Evolutionary conservation across 1,284 basidiomycete genomes (phyloP).

Genomic region (Mycosarcoma mackinlayi): DNA sequence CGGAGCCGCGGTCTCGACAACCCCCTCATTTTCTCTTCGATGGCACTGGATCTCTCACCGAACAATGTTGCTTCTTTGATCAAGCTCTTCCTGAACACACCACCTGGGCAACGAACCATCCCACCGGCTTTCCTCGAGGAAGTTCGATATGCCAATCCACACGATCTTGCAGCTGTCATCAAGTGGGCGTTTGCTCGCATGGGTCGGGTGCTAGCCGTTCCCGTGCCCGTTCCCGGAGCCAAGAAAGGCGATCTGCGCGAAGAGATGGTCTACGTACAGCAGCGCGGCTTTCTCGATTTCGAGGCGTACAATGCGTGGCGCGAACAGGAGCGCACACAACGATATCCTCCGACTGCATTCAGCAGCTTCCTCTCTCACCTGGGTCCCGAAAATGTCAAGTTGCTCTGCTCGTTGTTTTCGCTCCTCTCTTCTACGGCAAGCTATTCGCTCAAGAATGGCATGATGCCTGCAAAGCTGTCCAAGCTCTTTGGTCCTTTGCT

Average conservation of each 20-base stretch:
- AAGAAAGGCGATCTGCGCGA: conserved; percentile 51
- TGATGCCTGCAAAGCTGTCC: conserved; percentile 62
- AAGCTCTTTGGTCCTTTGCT: conserved; percentile 62
- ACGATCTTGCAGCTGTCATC: conserved; percentile 65
- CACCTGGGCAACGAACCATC: conserved; percentile 10
- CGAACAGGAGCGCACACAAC: conserved; percentile 51
- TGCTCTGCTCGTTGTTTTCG: conserved; percentile 60
- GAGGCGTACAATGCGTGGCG: conserved; percentile 63
- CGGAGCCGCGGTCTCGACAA: conserved; percentile 61
- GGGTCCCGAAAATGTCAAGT: conserved; percentile 32
- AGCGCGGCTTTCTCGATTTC: conserved; percentile 64
- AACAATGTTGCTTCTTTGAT: conserved; percentile 54
- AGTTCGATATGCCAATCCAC: conserved; percentile 60
- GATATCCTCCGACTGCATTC: conserved; percentile 49
- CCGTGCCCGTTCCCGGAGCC: conserved; percentile 20
- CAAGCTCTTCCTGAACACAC: conserved; percentile 27
- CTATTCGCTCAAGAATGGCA: conserved; percentile 66
- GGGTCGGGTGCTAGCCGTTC: conserved; percentile 62
- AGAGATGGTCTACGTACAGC: conserved; percentile 63
- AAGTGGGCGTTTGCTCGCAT: conserved; percentile 67
- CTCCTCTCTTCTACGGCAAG: conserved; percentile 63
- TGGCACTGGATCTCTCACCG: conserved; percentile 64
- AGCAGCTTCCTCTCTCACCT: conserved; percentile 42
- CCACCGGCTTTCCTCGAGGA: conserved; percentile 51
- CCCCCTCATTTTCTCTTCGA: conserved; percentile 65